Evolutionary conservation across 1,139 yeast species (phyloP).

Genomic region (Yamadazyma friedrichii): DNA sequence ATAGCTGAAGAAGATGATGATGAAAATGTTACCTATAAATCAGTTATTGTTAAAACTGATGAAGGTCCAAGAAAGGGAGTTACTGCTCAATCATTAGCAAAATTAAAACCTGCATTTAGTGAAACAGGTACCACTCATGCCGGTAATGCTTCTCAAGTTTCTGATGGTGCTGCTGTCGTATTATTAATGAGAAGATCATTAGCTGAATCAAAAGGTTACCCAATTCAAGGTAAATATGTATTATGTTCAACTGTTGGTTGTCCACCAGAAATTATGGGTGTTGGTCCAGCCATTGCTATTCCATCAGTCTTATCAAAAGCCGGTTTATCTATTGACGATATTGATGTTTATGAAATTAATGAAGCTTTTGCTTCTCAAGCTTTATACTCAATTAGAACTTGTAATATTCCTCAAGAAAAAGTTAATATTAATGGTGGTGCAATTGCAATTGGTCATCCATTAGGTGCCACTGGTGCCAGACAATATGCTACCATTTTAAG

Average conservation of each 20-base stretch:
- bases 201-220: conserved; percentile 71
- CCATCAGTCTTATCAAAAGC: conserved; percentile 72
- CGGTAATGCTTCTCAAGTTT: conserved; percentile 93
- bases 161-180: conserved; percentile 95
- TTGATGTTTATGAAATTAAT: conserved; percentile 80
- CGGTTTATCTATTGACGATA: conserved; percentile 62
- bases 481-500: conserved; percentile 86
- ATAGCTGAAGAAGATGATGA: conserved; percentile 52
- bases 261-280: conserved; percentile 96
- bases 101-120: conserved; percentile 85
- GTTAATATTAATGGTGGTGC: conserved; percentile 96
- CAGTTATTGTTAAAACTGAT: conserved; percentile 62
- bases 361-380: conserved; percentile 98
- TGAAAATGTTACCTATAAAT: conserved; percentile 40
- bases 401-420: conserved; percentile 65
- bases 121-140: conserved; percentile 86
- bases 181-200: conserved; percentile 83
- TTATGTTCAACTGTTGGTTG: conserved; percentile 82
- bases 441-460: conserved; percentile 92
- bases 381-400: conserved; percentile 65
- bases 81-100: conserved; percentile 70
- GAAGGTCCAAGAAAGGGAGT: conserved; percentile 93
- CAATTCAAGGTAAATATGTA: conserved; percentile 71
- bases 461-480: conserved; percentile 95
- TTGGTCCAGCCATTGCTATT: conserved; percentile 93